Evolutionary conservation across 768 basidiomycete genomes (phyloP).

Genomic region (Piloderma croceum): DNA sequence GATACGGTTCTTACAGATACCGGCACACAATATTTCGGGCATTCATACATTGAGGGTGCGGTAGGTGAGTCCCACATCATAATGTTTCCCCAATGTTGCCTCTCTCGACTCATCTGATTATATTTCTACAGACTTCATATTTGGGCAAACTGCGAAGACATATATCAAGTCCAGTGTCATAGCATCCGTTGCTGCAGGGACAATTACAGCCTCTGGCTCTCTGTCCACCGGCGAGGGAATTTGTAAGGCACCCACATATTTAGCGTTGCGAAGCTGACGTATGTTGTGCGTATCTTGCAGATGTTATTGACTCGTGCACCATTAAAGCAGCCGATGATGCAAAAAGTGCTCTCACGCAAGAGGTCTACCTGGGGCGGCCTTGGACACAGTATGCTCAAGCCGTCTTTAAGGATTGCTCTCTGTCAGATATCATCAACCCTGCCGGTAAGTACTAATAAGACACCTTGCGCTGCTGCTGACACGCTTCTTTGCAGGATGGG

Average conservation of each 20-base stretch:
- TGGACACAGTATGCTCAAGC: conserved; percentile 35
- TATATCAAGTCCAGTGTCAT: conserved; percentile 49
- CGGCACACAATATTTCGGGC: conserved; percentile 42
- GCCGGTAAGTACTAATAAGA: conserved; percentile 20
- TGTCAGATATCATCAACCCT: conserved; percentile 39
- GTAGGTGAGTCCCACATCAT: too few relatives aligned
- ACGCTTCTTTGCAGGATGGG: not conserved
- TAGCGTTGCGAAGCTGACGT: not conserved
- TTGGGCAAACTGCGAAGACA: conserved; percentile 38
- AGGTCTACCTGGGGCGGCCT: conserved; percentile 42
- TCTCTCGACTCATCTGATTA: conserved; percentile 9
- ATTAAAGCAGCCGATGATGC: conserved; percentile 39
- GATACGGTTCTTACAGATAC: conserved; percentile 42
- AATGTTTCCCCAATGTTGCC: not conserved
- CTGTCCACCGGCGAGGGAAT: conserved; percentile 38
- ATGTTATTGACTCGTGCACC: conserved; percentile 41
- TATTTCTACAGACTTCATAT: conserved; percentile 49
- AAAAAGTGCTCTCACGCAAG: conserved; percentile 29
- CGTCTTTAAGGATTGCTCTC: conserved; percentile 1
- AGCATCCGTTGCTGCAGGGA: conserved; percentile 38
- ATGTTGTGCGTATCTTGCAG: conserved; percentile 17
- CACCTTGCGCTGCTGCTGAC: not conserved
- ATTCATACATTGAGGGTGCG: conserved; percentile 41
- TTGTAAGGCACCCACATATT: conserved; percentile 29
- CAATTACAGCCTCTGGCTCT: conserved; percentile 45